A percentile compares a stretch with the other conserved stretches of the same genome.
phyloP scores from a whole-genome alignment of 129 eudicot species.

The Artemisia argyi region DNA sequence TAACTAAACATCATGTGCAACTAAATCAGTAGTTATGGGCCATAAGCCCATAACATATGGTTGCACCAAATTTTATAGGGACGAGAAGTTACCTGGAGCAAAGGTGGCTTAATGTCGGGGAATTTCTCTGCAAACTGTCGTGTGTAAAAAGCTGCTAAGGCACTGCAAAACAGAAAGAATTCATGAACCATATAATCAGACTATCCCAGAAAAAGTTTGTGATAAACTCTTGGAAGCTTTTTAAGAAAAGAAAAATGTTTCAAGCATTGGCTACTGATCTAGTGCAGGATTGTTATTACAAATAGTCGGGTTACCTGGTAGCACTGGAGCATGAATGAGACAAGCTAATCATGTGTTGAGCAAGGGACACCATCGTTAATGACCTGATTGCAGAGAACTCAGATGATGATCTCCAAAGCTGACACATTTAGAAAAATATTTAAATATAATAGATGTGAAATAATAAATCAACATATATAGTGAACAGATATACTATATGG shows the following conservation, averaged over 20 bases:
- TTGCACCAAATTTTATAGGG: neutral
- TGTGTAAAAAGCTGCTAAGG: conserved; percentile 91
- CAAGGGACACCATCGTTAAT: conserved; percentile 89
- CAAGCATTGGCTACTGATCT: too few species aligned
- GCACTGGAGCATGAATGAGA: conserved; percentile 76
- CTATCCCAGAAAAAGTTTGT: neutral
- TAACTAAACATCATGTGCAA: neutral
- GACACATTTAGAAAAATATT: conserved; percentile 26
- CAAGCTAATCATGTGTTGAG: conserved; percentile 88
- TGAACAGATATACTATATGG: conserved; percentile 1
- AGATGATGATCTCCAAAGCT: conserved; percentile 96
- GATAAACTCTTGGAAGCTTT: neutral
- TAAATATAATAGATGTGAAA: conserved; percentile 14
- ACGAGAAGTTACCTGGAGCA: conserved; percentile 70
- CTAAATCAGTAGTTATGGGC: neutral
- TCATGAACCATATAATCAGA: neutral
- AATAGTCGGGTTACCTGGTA: conserved; percentile 60
- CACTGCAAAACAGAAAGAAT: conserved; percentile 54
- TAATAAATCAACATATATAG: neutral
- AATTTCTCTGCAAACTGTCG: conserved; percentile 82
- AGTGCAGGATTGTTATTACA: neutral
- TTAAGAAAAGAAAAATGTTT: too few species aligned
- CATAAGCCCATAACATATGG: conserved; percentile 3
- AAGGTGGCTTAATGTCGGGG: conserved; percentile 82
- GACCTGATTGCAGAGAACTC: conserved; percentile 96